Base-by-base conservation (phyloP, 2,329 filamentous ascomycete species). In the Aspergillus ochraceoroseus region DNA sequence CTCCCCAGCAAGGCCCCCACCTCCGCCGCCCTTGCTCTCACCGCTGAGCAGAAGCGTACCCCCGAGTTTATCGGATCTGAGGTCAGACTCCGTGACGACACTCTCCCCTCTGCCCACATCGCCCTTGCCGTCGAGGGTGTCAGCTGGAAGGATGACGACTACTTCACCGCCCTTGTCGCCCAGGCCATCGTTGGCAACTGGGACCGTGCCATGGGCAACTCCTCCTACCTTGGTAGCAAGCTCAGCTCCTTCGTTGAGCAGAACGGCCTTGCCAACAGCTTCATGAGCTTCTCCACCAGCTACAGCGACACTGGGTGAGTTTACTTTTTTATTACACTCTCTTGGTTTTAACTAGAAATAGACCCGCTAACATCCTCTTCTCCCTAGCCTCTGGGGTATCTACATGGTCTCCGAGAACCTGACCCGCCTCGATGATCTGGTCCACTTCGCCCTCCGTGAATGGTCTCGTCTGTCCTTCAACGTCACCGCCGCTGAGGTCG, bases 221-320 rank as follows among this genome's bases (percentile, higher is more conserved):
- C 92, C 46, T 84, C 89, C 53, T 92, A 95, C 76, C 84, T 95
- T 64, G 92, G 94, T 61, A 95, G 88, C 85, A 95, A 94, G 79
- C 87, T 98, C 60, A 95, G 87, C 76, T 82, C 84, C 53, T 87
- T 92, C 62, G 83, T 98, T 56, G 86, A 94, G 77, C 83, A 94
- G 72, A 81, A 96, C 73, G 83, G 89, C 68, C 80, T 98, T 49
- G 92, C 92, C 70, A 98, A 95, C 77, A 95, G 89, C 80, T 98
- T 95, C 79, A 98, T 98, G 94, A 94, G 87, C 76, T 98, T 98
- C 76, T 95, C 89, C 54, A 98, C 92, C 55, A 95, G 87, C 77
- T 98, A 98, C 75, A 96, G 89, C 65, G 92, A 98, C 70, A 98
- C 92, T 67, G 92, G 89, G 88, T 95, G 80, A 70, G 82, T 67